These are phyloP conservation scores for Lactarius hatsudake DNA, from an alignment of 768 basidiomycete genomes.

Conservation along the genomic window DNA sequence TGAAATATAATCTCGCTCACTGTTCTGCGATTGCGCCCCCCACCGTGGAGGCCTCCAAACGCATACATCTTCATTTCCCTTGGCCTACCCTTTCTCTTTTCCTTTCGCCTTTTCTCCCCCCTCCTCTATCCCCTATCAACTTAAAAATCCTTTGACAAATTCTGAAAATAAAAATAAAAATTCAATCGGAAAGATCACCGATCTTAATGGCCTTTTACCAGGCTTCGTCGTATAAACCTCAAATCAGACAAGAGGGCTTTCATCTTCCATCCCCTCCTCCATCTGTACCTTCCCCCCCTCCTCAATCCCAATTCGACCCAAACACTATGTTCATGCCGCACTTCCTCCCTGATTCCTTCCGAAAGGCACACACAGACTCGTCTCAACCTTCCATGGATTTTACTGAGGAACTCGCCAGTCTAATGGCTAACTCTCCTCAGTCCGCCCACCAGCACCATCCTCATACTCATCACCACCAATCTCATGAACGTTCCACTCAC, in stretches of 20 bases:
- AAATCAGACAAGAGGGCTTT: slow-evolving; percentile 73
- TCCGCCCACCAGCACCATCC: slow-evolving; percentile 17
- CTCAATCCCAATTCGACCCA: slow-evolving; percentile 33
- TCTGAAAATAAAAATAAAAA: background rate
- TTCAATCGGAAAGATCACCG: slow-evolving; percentile 2
- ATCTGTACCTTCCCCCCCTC: slow-evolving; percentile 33
- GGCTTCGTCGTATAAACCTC: slow-evolving; percentile 48
- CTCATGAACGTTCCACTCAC: slow-evolving; percentile 47
- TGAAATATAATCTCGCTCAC: slow-evolving; percentile 12
- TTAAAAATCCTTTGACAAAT: background rate
- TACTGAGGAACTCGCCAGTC: slow-evolving; percentile 62
- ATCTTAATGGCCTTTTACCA: slow-evolving; percentile 39
- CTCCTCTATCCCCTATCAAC: background rate
- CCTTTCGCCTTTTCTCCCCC: background rate
- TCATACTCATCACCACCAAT: slow-evolving; percentile 33
- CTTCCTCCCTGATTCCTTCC: slow-evolving; percentile 54
- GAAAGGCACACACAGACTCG: slow-evolving; percentile 45
- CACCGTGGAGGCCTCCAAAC: background rate
- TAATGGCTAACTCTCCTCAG: slow-evolving; percentile 44
- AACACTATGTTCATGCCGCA: slow-evolving; percentile 46
- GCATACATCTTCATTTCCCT: background rate
- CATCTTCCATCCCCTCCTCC: slow-evolving; percentile 52
- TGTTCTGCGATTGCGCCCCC: background rate
- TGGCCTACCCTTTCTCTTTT: background rate
- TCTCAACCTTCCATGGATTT: slow-evolving; percentile 45